Conservation (phyloP, 306 rosid genomes). For the Citrullus colocynthis region DNA sequence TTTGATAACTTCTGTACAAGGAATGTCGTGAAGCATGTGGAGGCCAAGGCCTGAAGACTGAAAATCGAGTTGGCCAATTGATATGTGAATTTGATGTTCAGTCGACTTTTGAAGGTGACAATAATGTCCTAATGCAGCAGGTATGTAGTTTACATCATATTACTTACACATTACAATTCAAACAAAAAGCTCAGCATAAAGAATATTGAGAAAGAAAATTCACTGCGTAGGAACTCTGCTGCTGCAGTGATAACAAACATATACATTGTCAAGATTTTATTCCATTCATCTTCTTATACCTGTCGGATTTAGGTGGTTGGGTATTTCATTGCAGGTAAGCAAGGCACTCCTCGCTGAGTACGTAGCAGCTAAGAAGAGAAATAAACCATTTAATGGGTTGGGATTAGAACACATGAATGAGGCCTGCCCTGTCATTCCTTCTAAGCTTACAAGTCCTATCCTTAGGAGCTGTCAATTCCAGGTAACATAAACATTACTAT, state of each 20-base stretch:
- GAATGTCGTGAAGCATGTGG: conserved; percentile 98
- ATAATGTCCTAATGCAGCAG: conserved; percentile 97
- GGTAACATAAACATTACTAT: conserved; percentile 29
- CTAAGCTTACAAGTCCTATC: conserved; percentile 45
- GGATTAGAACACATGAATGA: conserved; percentile 90
- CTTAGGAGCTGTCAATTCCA: conserved; percentile 60
- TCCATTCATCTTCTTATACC: background rate
- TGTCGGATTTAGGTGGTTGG: conserved; percentile 2
- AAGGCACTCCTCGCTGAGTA: conserved; percentile 73
- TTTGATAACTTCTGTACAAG: conserved; percentile 25
- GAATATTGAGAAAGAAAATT: background rate
- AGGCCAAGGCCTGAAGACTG: conserved; percentile 85
- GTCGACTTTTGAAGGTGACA: conserved; percentile 97
- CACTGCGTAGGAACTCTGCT: background rate
- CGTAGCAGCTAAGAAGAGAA: conserved; percentile 41
- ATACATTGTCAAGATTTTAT: background rate
- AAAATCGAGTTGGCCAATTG: conserved; percentile 67
- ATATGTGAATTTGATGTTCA: conserved; percentile 83
- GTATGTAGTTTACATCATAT: conserved; percentile 20
- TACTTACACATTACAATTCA: background rate
- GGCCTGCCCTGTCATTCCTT: conserved; percentile 50
- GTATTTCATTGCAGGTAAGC: conserved; percentile 53
- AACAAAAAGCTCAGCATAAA: background rate
- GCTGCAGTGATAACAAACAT: background rate
- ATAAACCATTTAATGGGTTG: conserved; percentile 54